Evolutionary conservation across 75 land plant genomes (phyloP).

Genomic region (Sequoiadendron giganteum): DNA sequence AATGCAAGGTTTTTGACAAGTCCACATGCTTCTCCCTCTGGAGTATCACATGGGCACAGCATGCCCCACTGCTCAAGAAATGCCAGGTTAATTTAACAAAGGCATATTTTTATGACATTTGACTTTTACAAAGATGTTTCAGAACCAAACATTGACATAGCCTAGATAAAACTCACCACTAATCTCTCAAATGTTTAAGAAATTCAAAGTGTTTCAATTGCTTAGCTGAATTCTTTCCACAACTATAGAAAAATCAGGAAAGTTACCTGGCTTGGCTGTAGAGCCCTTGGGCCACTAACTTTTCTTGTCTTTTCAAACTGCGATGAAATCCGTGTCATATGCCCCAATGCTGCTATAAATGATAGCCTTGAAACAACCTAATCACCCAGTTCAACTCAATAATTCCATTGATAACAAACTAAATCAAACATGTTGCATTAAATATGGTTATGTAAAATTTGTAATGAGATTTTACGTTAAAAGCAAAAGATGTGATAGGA

Average conservation of each 20-base stretch:
- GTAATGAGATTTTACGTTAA: background rate
- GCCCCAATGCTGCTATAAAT: constrained; percentile 83
- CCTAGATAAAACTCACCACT: background rate
- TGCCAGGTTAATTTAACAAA: background rate
- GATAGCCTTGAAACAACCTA: constrained; percentile 91
- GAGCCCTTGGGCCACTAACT: constrained; percentile 99
- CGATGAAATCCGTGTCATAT: constrained; percentile 87
- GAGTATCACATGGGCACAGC: constrained; percentile 99
- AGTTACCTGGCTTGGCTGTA: constrained; percentile 98
- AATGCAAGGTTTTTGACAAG: constrained; percentile 93
- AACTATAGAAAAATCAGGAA: background rate
- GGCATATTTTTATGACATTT: background rate
- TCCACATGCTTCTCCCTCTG: constrained; percentile 99
- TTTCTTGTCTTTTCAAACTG: constrained; percentile 99
- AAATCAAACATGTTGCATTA: background rate
- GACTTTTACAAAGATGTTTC: background rate
- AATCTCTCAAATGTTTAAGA: background rate
- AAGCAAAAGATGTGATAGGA: background rate
- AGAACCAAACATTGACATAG: background rate
- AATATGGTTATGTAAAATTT: background rate
- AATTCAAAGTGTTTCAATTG: background rate
- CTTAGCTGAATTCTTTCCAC: background rate
- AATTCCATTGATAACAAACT: background rate
- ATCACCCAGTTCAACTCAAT: background rate
- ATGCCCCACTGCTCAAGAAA: constrained; percentile 86